phyloP scores from a whole-genome alignment of 495 filamentous ascomycete genomes.

The Podospora anserina region DNA sequence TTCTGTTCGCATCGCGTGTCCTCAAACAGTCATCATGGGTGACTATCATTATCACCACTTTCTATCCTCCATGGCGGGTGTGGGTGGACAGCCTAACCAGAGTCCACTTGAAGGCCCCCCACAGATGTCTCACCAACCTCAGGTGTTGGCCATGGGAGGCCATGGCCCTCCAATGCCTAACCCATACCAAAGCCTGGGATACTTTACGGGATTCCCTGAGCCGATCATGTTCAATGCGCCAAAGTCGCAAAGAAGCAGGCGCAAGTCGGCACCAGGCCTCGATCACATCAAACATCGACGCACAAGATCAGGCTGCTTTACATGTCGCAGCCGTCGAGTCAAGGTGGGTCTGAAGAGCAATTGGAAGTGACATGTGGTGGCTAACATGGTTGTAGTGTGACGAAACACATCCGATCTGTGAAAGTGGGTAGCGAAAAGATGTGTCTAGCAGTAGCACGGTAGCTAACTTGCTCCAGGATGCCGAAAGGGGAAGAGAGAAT shows the following conservation, averaged over 20 bases:
- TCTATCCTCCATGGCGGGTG: constrained; percentile 45
- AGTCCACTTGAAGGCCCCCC: constrained; percentile 38
- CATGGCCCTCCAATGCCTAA: constrained; percentile 34
- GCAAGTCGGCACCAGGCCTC: constrained; percentile 55
- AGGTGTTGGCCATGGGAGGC: constrained; percentile 29
- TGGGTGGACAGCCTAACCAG: constrained; percentile 35
- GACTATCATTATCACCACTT: constrained; percentile 48
- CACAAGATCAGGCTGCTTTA: constrained; percentile 92
- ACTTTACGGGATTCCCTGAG: constrained; percentile 46
- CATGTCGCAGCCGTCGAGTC: constrained; percentile 82
- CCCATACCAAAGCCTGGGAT: constrained; percentile 45
- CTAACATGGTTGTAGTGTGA: constrained; percentile 60
- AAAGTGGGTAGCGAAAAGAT: constrained; percentile 54
- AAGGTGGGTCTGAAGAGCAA: constrained; percentile 57
- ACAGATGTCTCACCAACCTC: constrained; percentile 34
- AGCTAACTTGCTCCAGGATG: constrained; percentile 56
- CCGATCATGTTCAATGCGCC: constrained; percentile 49
- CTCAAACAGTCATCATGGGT: constrained; percentile 35
- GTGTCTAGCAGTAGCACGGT: constrained; percentile 12
- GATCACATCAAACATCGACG: constrained; percentile 92
- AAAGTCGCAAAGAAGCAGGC: constrained; percentile 53
- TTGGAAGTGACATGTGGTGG: not conserved
- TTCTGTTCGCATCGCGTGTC: not conserved
- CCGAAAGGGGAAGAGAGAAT: constrained; percentile 79
- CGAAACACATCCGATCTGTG: constrained; percentile 80